Evolutionary conservation across 371 early-diverging fungal genomes (phyloP).

Genomic region (Mucor piriformis): DNA sequence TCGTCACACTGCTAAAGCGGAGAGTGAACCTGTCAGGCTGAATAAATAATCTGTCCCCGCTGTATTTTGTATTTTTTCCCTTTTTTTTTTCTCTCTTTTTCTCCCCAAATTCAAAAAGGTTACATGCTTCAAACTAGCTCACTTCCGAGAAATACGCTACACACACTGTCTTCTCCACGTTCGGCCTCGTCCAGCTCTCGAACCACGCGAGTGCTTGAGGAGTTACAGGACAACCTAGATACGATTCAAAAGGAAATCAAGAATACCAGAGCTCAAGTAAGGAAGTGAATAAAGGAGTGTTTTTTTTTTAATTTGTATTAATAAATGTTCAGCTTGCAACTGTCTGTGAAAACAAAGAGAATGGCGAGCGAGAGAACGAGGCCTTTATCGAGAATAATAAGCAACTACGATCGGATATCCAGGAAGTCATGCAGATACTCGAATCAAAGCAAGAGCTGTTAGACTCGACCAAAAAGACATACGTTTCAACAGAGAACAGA

Average conservation of each 20-base stretch:
- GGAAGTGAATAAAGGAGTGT: neutral
- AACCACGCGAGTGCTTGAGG: constrained; percentile 26
- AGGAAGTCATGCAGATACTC: constrained; percentile 42
- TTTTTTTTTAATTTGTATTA: neutral
- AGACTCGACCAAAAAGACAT: constrained; percentile 35
- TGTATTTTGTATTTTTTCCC: neutral
- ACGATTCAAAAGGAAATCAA: constrained; percentile 25
- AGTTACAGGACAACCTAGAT: constrained; percentile 26
- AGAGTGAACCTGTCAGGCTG: no score
- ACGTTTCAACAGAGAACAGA: constrained; percentile 23
- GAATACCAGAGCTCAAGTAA: constrained; percentile 27
- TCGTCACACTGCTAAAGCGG: no score
- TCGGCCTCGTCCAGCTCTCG: constrained; percentile 20
- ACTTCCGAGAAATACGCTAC: constrained; percentile 15
- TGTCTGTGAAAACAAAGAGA: constrained; percentile 28
- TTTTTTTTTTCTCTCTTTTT: neutral
- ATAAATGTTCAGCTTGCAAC: constrained; percentile 26
- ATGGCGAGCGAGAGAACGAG: constrained; percentile 34
- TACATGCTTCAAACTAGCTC: constrained; percentile 20
- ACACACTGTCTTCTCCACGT: constrained; percentile 14
- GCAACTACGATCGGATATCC: constrained; percentile 39
- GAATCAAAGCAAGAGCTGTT: constrained; percentile 45
- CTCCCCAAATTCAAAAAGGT: neutral
- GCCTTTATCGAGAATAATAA: constrained; percentile 41
- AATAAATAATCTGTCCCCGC: no score